Base-by-base conservation (phyloP, 1,139 yeast species). In the Kodamaea sp. region DNA sequence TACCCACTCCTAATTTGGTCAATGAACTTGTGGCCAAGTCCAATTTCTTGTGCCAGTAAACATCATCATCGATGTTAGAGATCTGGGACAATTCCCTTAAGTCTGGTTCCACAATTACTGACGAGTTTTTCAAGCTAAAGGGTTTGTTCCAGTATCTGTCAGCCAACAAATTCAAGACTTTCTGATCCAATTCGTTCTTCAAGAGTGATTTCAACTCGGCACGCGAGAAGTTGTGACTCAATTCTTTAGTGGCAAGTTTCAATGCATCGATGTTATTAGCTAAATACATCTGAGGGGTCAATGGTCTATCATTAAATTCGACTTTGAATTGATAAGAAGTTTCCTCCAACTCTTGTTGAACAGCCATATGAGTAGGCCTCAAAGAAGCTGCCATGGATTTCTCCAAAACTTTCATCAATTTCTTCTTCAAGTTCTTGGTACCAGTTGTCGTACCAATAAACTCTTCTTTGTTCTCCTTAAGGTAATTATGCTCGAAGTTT, bases 321-420 rank as follows among this genome's bases (percentile, higher is more conserved):
- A 94, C 98, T 58, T 94, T 94, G 66, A 88, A 92, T 55, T 84
- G 83, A 56, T 94, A 94, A 1, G 95, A 70, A 0, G 97, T 80
- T 51, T 94, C 98, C 57, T 94, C 99, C 34, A 89, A 73, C 58
- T 92, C 98, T 53, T 81, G 92, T 44, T 86, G 88, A 34, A 94
- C 90, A 6, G 90, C 76, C 35, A 78, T 72, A 37, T 89, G 88
- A 5, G 97, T 89, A 13, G 98, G 97, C 46, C 82, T 83, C 38
- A 94, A 70, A 2, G 95, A 85, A 31, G 77, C 74, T 1, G 96
- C 88, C 97, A 94, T 92, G 3, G 96, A 85, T 44, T 76, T 79
- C 53, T 92, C 98, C 48, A 94, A 71, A 6, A 90, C 94, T 42
- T 76, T 78, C 76, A 92, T 89, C 47, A 94, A 72, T 59, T 86